Percentiles rank a stretch among this genome's conserved stretches.
These are phyloP conservation scores for Malassezia sympodialis DNA, from an alignment of 1,284 basidiomycete species.

Conservation along the genomic window DNA sequence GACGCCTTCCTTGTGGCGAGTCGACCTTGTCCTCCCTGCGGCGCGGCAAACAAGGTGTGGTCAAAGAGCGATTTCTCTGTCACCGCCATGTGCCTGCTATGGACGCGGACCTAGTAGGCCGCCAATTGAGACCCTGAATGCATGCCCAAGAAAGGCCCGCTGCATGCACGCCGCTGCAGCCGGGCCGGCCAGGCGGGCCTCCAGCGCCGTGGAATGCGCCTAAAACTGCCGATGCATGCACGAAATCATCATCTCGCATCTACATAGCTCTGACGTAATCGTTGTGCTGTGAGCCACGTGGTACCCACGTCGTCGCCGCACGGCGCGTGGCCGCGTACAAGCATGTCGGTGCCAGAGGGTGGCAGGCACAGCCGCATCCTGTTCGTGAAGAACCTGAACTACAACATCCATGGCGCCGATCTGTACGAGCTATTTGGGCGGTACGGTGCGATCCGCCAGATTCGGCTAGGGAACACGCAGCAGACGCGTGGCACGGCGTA, in stretches of 20 bases:
- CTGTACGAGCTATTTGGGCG: conserved; percentile 94
- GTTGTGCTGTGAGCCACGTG: neutral
- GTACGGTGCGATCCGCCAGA: conserved; percentile 91
- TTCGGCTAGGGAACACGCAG: conserved; percentile 76
- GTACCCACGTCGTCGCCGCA: neutral
- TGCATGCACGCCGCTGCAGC: neutral
- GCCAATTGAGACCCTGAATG: too few species aligned
- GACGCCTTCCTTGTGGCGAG: neutral
- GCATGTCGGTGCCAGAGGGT: conserved; percentile 5
- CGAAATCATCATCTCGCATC: neutral
- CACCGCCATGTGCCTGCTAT: neutral
- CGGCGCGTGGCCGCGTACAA: neutral
- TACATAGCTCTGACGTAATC: neutral
- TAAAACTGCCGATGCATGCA: neutral
- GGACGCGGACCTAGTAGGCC: neutral
- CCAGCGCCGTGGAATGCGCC: neutral
- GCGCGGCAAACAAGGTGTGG: neutral
- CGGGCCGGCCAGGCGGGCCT: neutral
- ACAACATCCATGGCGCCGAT: conserved; percentile 71
- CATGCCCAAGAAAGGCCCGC: neutral
- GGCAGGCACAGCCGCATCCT: conserved; percentile 31
- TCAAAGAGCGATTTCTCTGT: neutral
- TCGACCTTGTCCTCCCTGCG: neutral
- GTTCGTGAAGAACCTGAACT: conserved; percentile 65
- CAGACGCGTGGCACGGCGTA: conserved; percentile 95